Evolutionary conservation across 495 filamentous ascomycete species (phyloP).

Genomic region (Apodospora peruviana): DNA sequence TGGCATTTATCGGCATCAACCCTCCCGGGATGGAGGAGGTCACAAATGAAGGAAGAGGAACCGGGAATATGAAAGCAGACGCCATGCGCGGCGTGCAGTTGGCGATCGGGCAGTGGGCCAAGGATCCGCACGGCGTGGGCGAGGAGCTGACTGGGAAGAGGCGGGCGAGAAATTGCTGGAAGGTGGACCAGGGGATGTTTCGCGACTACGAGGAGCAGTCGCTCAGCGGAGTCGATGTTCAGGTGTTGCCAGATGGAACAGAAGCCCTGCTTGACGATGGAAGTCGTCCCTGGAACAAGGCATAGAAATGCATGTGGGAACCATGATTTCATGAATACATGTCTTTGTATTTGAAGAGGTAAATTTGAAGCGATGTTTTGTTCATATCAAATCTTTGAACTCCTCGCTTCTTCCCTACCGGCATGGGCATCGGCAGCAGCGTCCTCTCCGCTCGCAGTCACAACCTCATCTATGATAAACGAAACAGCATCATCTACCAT

Average conservation of each 20-base stretch:
- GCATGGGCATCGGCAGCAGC: constrained; percentile 8
- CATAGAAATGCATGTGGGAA: neutral
- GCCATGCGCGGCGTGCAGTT: constrained; percentile 34
- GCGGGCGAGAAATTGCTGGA: constrained; percentile 43
- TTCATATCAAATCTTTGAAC: constrained; percentile 21
- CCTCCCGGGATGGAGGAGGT: constrained; percentile 46
- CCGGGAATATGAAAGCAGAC: constrained; percentile 21
- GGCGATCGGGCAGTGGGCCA: constrained; percentile 41
- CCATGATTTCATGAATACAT: no score
- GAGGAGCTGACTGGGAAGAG: constrained; percentile 44
- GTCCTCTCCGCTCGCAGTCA: constrained; percentile 5
- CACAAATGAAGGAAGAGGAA: constrained; percentile 7
- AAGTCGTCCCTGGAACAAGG: constrained; percentile 25
- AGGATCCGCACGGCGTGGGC: constrained; percentile 43
- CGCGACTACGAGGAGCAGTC: constrained; percentile 24
- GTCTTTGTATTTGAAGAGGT: no score
- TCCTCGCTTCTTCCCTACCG: constrained; percentile 1
- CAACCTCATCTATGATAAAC: constrained; percentile 55
- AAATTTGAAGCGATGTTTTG: no score
- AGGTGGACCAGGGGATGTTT: constrained; percentile 34
- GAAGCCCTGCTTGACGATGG: constrained; percentile 30
- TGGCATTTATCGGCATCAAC: constrained; percentile 61
- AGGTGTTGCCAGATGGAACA: constrained; percentile 16
- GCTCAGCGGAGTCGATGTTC: constrained; percentile 28
- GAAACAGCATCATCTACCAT: constrained; percentile 69